Evolutionary conservation across 306 rosid genomes (phyloP).

Genomic region (Acacia acuminata): DNA sequence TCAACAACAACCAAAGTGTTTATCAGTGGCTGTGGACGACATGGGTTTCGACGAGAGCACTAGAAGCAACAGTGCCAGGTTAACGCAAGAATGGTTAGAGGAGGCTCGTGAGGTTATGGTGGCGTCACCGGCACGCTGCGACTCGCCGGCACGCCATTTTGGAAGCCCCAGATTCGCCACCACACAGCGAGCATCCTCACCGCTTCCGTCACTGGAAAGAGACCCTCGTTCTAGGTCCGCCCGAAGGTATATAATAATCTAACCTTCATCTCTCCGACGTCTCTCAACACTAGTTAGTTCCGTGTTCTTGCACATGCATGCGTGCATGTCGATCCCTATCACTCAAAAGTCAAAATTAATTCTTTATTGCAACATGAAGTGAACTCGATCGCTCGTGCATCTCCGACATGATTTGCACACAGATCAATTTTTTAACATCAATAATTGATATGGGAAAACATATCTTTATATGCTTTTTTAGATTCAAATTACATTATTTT

Average conservation of each 20-base stretch:
- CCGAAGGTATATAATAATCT: constrained; percentile 52
- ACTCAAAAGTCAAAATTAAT: not conserved
- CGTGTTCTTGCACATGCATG: not conserved
- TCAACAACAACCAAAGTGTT: not conserved
- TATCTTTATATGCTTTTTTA: not conserved
- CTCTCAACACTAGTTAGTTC: not conserved
- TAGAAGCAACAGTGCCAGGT: constrained; percentile 52
- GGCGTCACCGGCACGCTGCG: constrained; percentile 65
- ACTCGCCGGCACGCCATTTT: constrained; percentile 53
- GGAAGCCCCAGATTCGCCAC: constrained; percentile 77
- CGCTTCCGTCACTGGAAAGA: constrained; percentile 46
- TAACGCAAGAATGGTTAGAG: constrained; percentile 76
- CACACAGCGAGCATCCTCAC: constrained; percentile 29
- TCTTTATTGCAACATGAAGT: not conserved
- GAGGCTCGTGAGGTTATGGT: constrained; percentile 73
- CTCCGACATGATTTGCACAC: not conserved
- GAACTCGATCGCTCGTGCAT: not conserved
- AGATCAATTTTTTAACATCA: not conserved
- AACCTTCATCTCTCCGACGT: not conserved
- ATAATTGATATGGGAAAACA: not conserved
- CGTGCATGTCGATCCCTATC: not conserved
- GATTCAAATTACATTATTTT: not conserved
- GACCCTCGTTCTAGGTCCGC: constrained; percentile 78
- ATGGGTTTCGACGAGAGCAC: constrained; percentile 47
- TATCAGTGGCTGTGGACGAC: not conserved